Evolutionary conservation across 495 filamentous ascomycete species (phyloP).

Genomic region (Pyrenula massariospora): DNA sequence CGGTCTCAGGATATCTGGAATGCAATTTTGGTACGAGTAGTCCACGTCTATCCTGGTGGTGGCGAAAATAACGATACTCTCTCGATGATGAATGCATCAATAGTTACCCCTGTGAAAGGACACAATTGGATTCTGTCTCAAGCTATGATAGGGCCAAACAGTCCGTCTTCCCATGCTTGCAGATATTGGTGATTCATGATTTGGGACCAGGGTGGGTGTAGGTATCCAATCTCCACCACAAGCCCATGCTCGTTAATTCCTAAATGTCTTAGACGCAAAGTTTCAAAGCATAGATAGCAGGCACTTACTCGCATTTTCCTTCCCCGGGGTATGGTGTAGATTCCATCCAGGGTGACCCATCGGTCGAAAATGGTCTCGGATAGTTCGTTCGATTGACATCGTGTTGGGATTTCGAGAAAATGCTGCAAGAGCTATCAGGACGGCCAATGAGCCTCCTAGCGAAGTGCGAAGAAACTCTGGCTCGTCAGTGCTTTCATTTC

Average conservation of each 20-base stretch:
- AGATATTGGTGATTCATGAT: not conserved
- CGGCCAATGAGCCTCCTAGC: not conserved
- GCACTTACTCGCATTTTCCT: not conserved
- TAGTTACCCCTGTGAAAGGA: too few relatives aligned
- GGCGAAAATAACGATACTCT: too few relatives aligned
- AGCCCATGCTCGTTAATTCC: not conserved
- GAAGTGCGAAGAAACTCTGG: not conserved
- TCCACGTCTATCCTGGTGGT: too few relatives aligned
- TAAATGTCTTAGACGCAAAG: not conserved
- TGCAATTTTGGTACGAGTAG: too few relatives aligned
- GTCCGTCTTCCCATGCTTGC: not conserved
- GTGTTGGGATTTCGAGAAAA: not conserved
- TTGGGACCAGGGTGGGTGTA: not conserved
- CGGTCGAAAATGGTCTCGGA: not conserved
- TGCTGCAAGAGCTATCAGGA: not conserved
- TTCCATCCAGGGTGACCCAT: not conserved
- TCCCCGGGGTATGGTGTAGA: not conserved
- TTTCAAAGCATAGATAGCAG: not conserved
- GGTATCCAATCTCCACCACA: not conserved
- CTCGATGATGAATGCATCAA: too few relatives aligned
- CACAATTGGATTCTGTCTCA: not conserved
- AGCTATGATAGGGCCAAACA: not conserved
- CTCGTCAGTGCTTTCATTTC: not conserved
- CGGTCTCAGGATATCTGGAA: too few relatives aligned
- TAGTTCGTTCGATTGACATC: not conserved